phyloP scores from a whole-genome alignment of 257 asterid species.

The Mitragyna speciosa region DNA sequence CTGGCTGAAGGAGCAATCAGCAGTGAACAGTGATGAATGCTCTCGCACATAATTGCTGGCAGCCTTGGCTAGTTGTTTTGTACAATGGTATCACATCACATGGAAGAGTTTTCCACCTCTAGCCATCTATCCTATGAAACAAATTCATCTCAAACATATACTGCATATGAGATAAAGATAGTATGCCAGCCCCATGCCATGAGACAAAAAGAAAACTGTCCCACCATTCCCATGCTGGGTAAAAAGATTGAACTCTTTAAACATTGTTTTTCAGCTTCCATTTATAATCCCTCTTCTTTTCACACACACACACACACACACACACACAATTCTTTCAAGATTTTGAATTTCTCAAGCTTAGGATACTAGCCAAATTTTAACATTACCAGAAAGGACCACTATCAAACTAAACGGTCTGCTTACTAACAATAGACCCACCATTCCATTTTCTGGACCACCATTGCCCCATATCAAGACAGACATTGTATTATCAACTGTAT shows the following conservation, averaged over 20 bases:
- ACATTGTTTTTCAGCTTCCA: slow-evolving; percentile 25
- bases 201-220: slow-evolving; percentile 19
- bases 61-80: slow-evolving; percentile 2
- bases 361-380: slow-evolving; percentile 13
- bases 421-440: slow-evolving; percentile 15
- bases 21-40: neutral
- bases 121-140: neutral
- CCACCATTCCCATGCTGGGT: slow-evolving; percentile 11
- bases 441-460: slow-evolving; percentile 21
- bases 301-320: neutral
- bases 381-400: slow-evolving; percentile 24
- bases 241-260: neutral
- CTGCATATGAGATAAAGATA: neutral
- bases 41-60: slow-evolving; percentile 9
- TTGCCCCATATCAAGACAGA: neutral
- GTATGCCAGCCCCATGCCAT: slow-evolving; percentile 8
- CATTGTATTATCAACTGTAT: neutral
- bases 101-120: neutral
- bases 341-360: slow-evolving; percentile 3
- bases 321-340: neutral
- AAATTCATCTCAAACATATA: neutral
- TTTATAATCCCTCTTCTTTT: neutral
- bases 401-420: neutral
- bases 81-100: slow-evolving; percentile 9
- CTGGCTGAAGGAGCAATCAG: neutral